Evolutionary conservation across 2,329 filamentous ascomycete genomes (phyloP), one percentile per base, ranked within the genome.

Genomic region (Periconia sp.): DNA sequence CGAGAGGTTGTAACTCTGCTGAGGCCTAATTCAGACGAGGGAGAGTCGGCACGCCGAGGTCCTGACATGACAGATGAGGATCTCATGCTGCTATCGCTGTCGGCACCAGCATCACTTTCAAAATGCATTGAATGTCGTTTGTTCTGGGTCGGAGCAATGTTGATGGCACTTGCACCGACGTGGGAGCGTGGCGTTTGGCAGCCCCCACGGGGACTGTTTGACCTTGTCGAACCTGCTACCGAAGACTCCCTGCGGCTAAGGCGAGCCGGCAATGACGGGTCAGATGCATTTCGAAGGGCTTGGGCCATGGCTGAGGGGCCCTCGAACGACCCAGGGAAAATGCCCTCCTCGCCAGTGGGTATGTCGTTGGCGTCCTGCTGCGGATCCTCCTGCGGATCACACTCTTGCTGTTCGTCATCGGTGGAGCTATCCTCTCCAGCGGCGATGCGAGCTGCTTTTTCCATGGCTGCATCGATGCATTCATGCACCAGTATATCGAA

Each of bases 401-500:
- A 64, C 2, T 68, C 65, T 5, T 61, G 59, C 18, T 68, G 70
- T 45, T 77, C 77, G 15, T 74, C 78, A 15, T 82, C 80, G 0
- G 91, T 93, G 66, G 95, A 92, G 59, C 89, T 93, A 15, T 95
- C 77, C 49, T 92, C 86, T 11, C 93, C 93, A 42, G 90, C 87
- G 44, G 91, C 91, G 61, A 97, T 93, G 47, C 88, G 88, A 51
- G 90, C 90, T 49, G 94, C 92, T 74, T 97, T 97, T 60, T 85
- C 85, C 75, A 97, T 83, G 9, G 94, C 94, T 57, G 91, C 92
- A 55, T 95, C 88, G 49, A 99, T 96, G 70, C 94, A 99, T 64
- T 97, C 91, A 67, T 97, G 91, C 2, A 99, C 93, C 53, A 97
- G 81, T 23, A 95, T 85, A 27, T 93, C 89, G 66, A 97, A 96